Base-by-base conservation (phyloP, 768 basidiomycete species). In the Tephrocybe sp. region DNA sequence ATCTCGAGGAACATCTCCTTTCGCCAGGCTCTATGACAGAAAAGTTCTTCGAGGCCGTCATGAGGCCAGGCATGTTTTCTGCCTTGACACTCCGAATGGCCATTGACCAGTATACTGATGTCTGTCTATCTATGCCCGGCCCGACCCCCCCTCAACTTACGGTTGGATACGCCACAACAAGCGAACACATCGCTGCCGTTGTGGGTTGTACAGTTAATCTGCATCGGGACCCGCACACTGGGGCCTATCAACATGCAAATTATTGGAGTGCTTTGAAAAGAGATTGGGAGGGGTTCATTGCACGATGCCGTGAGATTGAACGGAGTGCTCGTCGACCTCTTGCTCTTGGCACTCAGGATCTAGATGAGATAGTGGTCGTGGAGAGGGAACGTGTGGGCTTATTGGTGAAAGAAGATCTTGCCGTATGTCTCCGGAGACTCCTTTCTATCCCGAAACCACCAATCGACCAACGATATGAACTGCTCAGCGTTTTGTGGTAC, bases 211-310 rank as follows among this genome's bases (percentile, higher is more conserved):
- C 89, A 0, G 87, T 98, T 42, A 76, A 75, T 47, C 73, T 95
- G 28, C 78, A 82, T 54, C 77, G 77, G 34, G 87, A 90, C 60
- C 76, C 85, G 0, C 83, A 87, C 52, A 93, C 90, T 2, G 93
- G 93, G 13, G 86, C 86, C 30, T 75, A 83, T 38, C 84, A 87
- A 55, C 77, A 92, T 61, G 81, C 83, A 37, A 85, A 83, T 36
- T 93, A 92, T 62, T 87, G 90, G 83, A 87, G 81, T 57, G 84
- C 87, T 0, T 67, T 97, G 58, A 94, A 91, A 65, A 73, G 89
- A 38, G 94, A 98, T 59, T 98, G 96, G 95, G 89, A 98, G 61
- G 93, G 95, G 3, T 95, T 98, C 60, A 84, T 95, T 53, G 88
- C 94, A 7, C 80, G 91, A 49, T 94, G 92, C 61, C 82, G 89